Evolutionary conservation across 73 alveolate species (phyloP).

Genomic region (Symbiodinium pilosum): DNA sequence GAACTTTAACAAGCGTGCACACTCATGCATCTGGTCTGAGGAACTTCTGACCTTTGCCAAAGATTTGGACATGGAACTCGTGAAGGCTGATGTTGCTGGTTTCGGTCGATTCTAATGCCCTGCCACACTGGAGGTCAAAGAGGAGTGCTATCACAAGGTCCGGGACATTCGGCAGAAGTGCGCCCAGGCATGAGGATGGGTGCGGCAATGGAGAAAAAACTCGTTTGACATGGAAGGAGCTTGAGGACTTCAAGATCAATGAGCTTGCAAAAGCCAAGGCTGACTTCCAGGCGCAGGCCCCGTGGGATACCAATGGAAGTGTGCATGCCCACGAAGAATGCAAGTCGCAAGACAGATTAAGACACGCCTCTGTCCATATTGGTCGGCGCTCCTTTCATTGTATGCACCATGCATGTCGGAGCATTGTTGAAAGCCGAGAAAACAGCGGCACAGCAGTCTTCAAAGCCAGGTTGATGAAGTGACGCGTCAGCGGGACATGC

Average conservation of each 20-base stretch:
- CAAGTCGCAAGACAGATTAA: not conserved
- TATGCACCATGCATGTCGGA: not conserved
- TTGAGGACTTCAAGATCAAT: conserved; percentile 62
- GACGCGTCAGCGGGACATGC: conserved; percentile 76
- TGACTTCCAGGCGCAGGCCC: conserved; percentile 71
- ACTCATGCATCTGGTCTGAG: not conserved
- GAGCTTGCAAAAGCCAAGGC: conserved; percentile 83
- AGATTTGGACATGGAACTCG: conserved; percentile 80
- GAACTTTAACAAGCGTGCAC: too few species aligned
- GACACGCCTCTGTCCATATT: not conserved
- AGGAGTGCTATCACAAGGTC: conserved; percentile 54
- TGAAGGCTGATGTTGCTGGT: conserved; percentile 25
- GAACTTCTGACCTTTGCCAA: conserved; percentile 43
- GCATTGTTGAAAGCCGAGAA: too few species aligned
- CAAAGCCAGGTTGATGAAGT: conserved; percentile 73
- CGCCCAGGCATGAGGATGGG: conserved; percentile 5
- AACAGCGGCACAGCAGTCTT: not conserved
- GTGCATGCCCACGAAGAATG: not conserved
- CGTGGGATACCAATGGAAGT: not conserved
- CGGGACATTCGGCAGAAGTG: conserved; percentile 71
- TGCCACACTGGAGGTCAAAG: conserved; percentile 19
- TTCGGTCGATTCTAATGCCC: too few species aligned
- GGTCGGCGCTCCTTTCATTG: not conserved
- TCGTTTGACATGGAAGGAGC: conserved; percentile 18
- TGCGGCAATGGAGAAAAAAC: not conserved